A percentile compares a stretch with the other conserved stretches of the same genome.
Evolutionary conservation across 495 filamentous ascomycete species (phyloP).

Genomic region (Hypoxylon intermedium): DNA sequence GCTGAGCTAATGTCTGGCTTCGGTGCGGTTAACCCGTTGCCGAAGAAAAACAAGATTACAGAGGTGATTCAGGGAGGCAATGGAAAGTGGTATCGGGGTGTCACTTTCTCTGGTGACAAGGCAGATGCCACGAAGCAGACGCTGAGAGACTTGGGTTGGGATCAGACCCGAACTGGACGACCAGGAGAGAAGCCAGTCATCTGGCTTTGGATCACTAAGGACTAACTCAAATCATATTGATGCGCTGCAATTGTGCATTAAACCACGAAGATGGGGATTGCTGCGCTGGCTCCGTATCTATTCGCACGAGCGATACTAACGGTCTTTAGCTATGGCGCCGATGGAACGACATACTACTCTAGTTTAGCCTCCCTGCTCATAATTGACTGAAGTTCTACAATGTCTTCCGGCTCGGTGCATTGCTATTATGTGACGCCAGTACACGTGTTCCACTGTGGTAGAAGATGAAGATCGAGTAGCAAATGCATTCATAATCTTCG

Average conservation of each 20-base stretch:
- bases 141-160: conserved; percentile 49
- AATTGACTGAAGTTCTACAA: no score
- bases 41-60: conserved; percentile 50
- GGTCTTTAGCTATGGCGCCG: no score
- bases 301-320: no score
- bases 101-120: conserved; percentile 42
- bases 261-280: background rate
- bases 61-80: conserved; percentile 50
- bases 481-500: background rate
- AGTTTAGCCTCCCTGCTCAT: no score
- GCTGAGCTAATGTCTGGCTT: conserved; percentile 55
- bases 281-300: background rate
- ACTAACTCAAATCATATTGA: conserved; percentile 22
- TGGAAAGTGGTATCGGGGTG: conserved; percentile 49
- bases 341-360: no score
- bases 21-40: conserved; percentile 51
- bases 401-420: no score
- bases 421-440: no score
- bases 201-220: conserved; percentile 51
- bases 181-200: conserved; percentile 48
- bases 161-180: conserved; percentile 42
- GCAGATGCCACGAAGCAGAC: conserved; percentile 36
- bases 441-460: no score
- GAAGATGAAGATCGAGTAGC: no score
- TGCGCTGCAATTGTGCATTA: background rate